Base-by-base conservation (phyloP, 306 rosid genomes). In the Canavalia ensiformis region DNA sequence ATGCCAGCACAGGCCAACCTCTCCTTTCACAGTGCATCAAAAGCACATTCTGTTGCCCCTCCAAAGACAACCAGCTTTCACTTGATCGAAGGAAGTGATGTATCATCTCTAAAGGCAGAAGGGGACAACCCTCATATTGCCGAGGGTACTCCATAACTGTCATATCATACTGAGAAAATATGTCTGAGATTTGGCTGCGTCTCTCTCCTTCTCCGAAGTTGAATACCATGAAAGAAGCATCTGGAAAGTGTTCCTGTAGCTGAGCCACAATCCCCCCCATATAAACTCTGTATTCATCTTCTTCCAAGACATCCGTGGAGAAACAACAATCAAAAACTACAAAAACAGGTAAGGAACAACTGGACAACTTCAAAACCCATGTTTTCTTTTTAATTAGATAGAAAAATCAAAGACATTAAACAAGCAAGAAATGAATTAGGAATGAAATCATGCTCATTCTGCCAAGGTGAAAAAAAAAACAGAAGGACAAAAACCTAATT, bases 71-170 rank as follows among this genome's bases (percentile, higher is more conserved):
- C 99, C 99, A 96, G 78, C 99, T 93, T 84, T 96, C 99, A 83
- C 99, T 89, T 75, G 99, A 96, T 69, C 97, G 92, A 77, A 96
- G 97, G 82, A 96, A 96, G 91, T 96, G 98, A 81, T 91, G 97
- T 84, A 93, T 86, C 98, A 96, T 94, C 91, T 93, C 98, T 78
- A 93, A 78, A 13, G 98, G 94, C 75, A 96, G 90, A 79, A 96
- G 89, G 1, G 98, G 96, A 75, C 97, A 96, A 47, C 97, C 91
- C 87, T 92, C 97, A 29, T 88, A 95, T 70, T 93, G 94, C 75
- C 95, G 92, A 85, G 99, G 99, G 84, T 95, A 95, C 72, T 95
- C 99, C 98, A 95, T 93, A 25, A 96, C 98, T 44, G 98, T 93
- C 98, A 96, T 96, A 85, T 89, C 98, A 87, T 96, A 96, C 39